Conservation (phyloP, 768 basidiomycete species). For the Kwoniella dejecticola region DNA sequence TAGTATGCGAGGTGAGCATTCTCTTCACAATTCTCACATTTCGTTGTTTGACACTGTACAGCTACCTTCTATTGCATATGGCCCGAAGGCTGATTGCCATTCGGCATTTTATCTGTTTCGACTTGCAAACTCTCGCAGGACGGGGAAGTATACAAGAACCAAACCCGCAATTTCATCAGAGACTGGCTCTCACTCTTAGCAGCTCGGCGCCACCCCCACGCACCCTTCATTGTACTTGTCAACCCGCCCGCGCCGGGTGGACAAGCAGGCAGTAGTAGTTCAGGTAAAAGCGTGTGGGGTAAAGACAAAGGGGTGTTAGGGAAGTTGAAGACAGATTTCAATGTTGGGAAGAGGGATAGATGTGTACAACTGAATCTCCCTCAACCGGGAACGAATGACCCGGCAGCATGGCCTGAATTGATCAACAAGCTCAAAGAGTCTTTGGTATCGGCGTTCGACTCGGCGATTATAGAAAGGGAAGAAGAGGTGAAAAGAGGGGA, state of each 20-base stretch:
- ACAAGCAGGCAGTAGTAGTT: neutral
- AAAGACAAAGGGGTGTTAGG: constrained; percentile 80
- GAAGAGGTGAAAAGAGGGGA: constrained; percentile 91
- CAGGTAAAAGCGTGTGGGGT: constrained; percentile 69
- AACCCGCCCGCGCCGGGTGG: constrained; percentile 60
- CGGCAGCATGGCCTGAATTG: constrained; percentile 82
- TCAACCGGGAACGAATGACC: constrained; percentile 67
- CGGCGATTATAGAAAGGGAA: constrained; percentile 72
- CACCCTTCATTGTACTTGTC: constrained; percentile 89
- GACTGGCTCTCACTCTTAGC: constrained; percentile 78
- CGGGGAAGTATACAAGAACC: constrained; percentile 73
- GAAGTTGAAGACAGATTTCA: constrained; percentile 90
- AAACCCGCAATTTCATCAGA: constrained; percentile 80
- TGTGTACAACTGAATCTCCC: constrained; percentile 44
- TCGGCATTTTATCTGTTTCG: neutral
- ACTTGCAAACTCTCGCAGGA: constrained; percentile 57
- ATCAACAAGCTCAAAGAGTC: constrained; percentile 88
- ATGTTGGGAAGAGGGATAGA: constrained; percentile 76
- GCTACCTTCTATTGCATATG: too few species aligned
- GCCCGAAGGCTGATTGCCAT: too few species aligned
- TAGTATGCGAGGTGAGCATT: constrained; percentile 77
- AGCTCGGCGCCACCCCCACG: constrained; percentile 68
- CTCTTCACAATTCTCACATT: neutral
- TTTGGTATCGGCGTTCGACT: constrained; percentile 78
- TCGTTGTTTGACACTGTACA: too few species aligned